Base-by-base conservation (phyloP, 164 flowering plant species). In the Vitis rupestris region DNA sequence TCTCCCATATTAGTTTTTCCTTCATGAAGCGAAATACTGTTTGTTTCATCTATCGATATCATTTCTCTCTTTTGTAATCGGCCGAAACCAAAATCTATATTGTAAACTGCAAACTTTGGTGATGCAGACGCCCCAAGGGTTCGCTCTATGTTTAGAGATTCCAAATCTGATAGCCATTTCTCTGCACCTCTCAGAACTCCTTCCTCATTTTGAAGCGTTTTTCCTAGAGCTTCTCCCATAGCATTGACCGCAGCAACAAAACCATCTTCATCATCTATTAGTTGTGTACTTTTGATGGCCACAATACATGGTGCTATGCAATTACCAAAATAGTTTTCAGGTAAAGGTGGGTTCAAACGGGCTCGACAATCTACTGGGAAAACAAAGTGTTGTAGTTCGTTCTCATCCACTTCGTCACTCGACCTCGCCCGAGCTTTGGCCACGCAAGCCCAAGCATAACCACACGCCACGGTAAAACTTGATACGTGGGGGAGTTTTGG, bases 31-130 rank as follows among this genome's bases (percentile, higher is more conserved):
- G 71, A 72, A 2, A 84, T 67, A 0, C 84, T 65, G 3, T 75
- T 79, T 0, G 71, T 73, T 10, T 10, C 11, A 12, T 74, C 84
- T 2, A 77, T 73, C 0, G 84, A 80, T 19, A 67, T 67, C 14
- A 74, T 16, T 61, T 84, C 89, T 8, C 54, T 71, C 77, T 75
- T 78, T 69, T 44, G 65, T 0, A 86, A 87, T 50, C 72, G 71
- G 15, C 85, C 87, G 83, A 83, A 84, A 17, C 85, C 86, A 27
- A 79, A 83, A 80, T 87, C 82, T 7, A 68, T 64, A 37, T 68
- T 81, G 49, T 85, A 85, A 10, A 81, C 61, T 56, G 66, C 66
- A 13, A 83, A 75, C 54, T 64, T 64, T 10, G 84, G 77, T 13
- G 90, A 87, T 10, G 86, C 88, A 0, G 82, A 82, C n/a, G 80